These are phyloP conservation scores for Pichia nanzhaoensis DNA, from an alignment of 805 yeast species.

Conservation along the genomic window DNA sequence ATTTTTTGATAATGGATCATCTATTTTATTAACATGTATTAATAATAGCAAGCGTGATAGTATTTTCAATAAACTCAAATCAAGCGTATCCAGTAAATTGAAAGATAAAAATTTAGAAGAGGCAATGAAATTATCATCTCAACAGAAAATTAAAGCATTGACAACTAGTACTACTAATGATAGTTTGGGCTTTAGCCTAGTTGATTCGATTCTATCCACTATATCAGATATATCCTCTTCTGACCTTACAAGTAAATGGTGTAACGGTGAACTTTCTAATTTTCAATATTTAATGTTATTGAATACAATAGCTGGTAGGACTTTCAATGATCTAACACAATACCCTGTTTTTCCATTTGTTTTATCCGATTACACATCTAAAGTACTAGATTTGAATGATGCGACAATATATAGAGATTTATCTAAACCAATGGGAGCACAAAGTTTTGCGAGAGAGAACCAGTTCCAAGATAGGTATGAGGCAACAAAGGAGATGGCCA, in stretches of 20 bases:
- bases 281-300: constrained; percentile 74
- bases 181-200: constrained; percentile 3
- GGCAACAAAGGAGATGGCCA: constrained; percentile 53
- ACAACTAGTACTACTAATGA: neutral
- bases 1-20: constrained; percentile 67
- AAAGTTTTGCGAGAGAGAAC: constrained; percentile 48
- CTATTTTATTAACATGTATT: constrained; percentile 61
- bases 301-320: constrained; percentile 81
- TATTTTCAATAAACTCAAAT: constrained; percentile 43
- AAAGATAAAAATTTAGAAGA: constrained; percentile 50
- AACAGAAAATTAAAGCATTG: constrained; percentile 16
- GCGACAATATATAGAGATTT: constrained; percentile 65
- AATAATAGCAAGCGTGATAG: constrained; percentile 47
- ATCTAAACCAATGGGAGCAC: constrained; percentile 91
- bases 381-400: constrained; percentile 55
- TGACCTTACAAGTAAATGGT: constrained; percentile 65
- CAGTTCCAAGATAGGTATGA: constrained; percentile 68
- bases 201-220: constrained; percentile 13
- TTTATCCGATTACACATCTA: constrained; percentile 72
- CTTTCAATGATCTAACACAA: constrained; percentile 83
- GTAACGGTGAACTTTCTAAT: constrained; percentile 69
- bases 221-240: constrained; percentile 21
- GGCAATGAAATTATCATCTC: constrained; percentile 45
- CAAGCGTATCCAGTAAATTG: constrained; percentile 42
- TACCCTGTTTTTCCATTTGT: constrained; percentile 94